Conservation (phyloP, 352 stramenopile species). For the Elongisporangium undulatum region DNA sequence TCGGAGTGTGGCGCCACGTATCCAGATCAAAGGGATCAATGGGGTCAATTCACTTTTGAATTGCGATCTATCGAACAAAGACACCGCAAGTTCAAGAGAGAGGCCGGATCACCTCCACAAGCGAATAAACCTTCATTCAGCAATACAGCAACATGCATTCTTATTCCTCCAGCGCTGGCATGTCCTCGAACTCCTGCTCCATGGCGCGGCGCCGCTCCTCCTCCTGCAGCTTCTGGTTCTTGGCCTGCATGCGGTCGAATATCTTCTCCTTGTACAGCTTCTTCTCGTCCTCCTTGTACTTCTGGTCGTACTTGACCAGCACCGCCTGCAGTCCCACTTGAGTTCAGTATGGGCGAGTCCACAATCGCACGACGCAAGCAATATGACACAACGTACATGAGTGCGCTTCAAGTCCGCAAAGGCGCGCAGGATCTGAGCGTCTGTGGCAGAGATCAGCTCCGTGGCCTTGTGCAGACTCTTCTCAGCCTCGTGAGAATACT, state of each 20-base stretch:
- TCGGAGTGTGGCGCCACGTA: constrained; percentile 5
- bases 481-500: constrained; percentile 65
- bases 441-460: constrained; percentile 33
- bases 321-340: constrained; percentile 19
- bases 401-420: constrained; percentile 52
- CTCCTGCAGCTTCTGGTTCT: constrained; percentile 73
- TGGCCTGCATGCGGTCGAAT: constrained; percentile 77
- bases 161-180: constrained; percentile 81
- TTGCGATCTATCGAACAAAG: constrained; percentile 2
- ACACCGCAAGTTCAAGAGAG: not conserved
- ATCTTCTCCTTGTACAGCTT: constrained; percentile 89
- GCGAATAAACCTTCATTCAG: constrained; percentile 1
- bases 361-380: not conserved
- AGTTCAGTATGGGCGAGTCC: not conserved
- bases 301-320: constrained; percentile 48
- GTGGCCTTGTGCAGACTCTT: constrained; percentile 63
- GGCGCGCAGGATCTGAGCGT: constrained; percentile 53
- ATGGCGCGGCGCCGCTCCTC: constrained; percentile 62
- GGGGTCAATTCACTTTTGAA: constrained; percentile 2
- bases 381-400: not conserved
- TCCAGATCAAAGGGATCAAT: constrained; percentile 1
- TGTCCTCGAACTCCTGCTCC: constrained; percentile 76
- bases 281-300: constrained; percentile 86
- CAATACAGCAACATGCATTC: not conserved
- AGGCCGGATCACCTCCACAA: not conserved